Evolutionary conservation across 768 basidiomycete genomes (phyloP).

Genomic region (Boletus sp.): DNA sequence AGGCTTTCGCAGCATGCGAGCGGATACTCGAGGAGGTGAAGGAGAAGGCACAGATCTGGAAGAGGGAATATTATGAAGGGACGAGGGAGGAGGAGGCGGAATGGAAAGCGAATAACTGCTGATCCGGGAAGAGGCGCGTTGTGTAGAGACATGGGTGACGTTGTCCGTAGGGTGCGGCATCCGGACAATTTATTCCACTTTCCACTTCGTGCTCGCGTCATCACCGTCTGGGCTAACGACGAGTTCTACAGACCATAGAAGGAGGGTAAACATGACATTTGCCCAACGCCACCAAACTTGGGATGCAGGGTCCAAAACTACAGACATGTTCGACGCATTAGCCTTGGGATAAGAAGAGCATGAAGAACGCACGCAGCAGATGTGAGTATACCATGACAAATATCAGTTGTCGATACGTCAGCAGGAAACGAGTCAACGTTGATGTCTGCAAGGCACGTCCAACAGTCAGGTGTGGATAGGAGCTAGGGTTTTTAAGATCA

Average conservation of each 20-base stretch:
- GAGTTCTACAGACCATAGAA: conserved; percentile 80
- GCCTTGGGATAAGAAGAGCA: not conserved
- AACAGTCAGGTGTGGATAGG: conserved; percentile 8
- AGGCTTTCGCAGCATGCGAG: conserved; percentile 78
- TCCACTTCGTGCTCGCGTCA: conserved; percentile 66
- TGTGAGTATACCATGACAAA: conserved; percentile 88
- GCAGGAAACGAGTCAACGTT: conserved; percentile 63
- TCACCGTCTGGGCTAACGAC: conserved; percentile 77
- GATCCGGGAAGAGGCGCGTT: conserved; percentile 5
- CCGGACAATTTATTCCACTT: conserved; percentile 49
- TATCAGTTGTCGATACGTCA: conserved; percentile 81
- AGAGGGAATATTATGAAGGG: conserved; percentile 82
- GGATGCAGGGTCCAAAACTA: conserved; percentile 85
- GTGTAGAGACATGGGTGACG: conserved; percentile 3
- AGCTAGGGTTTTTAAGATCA: conserved; percentile 3
- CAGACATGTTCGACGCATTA: conserved; percentile 1
- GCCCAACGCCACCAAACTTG: conserved; percentile 94
- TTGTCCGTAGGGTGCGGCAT: conserved; percentile 8
- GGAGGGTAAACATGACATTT: conserved; percentile 82
- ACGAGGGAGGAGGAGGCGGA: conserved; percentile 56
- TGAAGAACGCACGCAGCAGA: conserved; percentile 59
- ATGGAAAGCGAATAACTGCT: conserved; percentile 62
- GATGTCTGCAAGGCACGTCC: conserved; percentile 53
- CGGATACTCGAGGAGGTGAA: conserved; percentile 85
- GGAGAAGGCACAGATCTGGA: conserved; percentile 84